These are phyloP conservation scores for Penicillium angulare DNA, from an alignment of 495 filamentous ascomycete genomes.

Conservation along the genomic window DNA sequence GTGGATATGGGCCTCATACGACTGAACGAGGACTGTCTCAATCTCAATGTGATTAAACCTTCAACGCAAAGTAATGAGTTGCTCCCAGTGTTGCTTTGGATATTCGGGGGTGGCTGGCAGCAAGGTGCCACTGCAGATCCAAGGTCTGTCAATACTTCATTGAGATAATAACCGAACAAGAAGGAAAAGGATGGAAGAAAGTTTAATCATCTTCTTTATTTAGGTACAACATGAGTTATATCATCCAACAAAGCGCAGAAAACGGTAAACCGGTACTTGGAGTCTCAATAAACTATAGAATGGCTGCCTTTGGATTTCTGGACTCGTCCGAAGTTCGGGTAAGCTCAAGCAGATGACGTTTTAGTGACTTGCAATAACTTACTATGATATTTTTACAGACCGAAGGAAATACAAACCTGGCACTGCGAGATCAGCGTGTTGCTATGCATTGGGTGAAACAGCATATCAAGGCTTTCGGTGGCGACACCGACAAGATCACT, in stretches of 20 bases:
- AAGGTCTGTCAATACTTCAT: too few species aligned
- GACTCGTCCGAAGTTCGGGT: conserved; percentile 48
- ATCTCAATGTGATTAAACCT: conserved; percentile 62
- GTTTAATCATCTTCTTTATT: neutral
- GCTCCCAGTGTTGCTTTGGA: conserved; percentile 65
- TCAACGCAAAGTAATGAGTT: conserved; percentile 34
- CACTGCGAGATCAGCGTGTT: conserved; percentile 49
- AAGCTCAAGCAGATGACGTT: too few species aligned
- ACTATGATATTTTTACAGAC: conserved; percentile 19
- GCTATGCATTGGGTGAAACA: conserved; percentile 51
- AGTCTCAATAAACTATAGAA: conserved; percentile 74
- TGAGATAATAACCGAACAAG: too few species aligned
- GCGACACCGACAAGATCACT: conserved; percentile 59
- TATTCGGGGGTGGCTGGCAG: conserved; percentile 61
- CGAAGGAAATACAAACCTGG: conserved; percentile 49
- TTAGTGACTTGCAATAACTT: too few species aligned
- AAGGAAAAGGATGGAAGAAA: too few species aligned
- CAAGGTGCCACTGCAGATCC: conserved; percentile 38
- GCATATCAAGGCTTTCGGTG: conserved; percentile 52
- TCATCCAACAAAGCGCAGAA: conserved; percentile 30
- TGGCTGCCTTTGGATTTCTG: conserved; percentile 70
- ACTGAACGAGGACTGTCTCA: conserved; percentile 61
- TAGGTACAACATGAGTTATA: conserved; percentile 40
- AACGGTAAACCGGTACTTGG: conserved; percentile 62
- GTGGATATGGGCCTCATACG: conserved; percentile 23